Conservation (phyloP, 78 protist genomes). For the Polysphondylium violaceum region DNA sequence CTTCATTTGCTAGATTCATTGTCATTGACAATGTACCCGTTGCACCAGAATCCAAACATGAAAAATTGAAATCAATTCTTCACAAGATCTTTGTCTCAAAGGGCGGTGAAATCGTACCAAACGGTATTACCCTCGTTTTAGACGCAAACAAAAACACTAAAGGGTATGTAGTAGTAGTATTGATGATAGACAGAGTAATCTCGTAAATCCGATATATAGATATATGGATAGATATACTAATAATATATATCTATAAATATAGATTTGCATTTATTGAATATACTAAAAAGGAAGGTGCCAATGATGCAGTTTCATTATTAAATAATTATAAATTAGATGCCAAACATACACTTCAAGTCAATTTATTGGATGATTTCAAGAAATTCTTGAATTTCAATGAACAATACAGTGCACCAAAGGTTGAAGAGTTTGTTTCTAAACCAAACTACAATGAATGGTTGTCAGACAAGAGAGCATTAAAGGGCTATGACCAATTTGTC, state of each 20-base stretch:
- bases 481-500: constrained; percentile 69
- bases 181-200: background rate
- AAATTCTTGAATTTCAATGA: constrained; percentile 23
- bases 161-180: constrained; percentile 22
- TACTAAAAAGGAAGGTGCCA: constrained; percentile 43
- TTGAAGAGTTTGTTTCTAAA: constrained; percentile 11
- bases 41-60: constrained; percentile 42
- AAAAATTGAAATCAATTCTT: constrained; percentile 33
- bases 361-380: constrained; percentile 53
- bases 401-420: constrained; percentile 10
- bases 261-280: constrained; percentile 75
- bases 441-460: constrained; percentile 58
- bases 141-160: constrained; percentile 12
- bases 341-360: constrained; percentile 32
- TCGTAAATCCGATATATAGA: background rate
- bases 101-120: constrained; percentile 2
- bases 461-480: constrained; percentile 31
- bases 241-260: background rate
- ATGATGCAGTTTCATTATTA: constrained; percentile 14
- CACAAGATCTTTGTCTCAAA: background rate
- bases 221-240: background rate
- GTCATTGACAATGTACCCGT: constrained; percentile 61
- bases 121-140: constrained; percentile 16
- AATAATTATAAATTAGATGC: constrained; percentile 35
- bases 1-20: constrained; percentile 36